phyloP scores from a whole-genome alignment of 495 filamentous ascomycete species.

The Lophiostoma macrostomum region DNA sequence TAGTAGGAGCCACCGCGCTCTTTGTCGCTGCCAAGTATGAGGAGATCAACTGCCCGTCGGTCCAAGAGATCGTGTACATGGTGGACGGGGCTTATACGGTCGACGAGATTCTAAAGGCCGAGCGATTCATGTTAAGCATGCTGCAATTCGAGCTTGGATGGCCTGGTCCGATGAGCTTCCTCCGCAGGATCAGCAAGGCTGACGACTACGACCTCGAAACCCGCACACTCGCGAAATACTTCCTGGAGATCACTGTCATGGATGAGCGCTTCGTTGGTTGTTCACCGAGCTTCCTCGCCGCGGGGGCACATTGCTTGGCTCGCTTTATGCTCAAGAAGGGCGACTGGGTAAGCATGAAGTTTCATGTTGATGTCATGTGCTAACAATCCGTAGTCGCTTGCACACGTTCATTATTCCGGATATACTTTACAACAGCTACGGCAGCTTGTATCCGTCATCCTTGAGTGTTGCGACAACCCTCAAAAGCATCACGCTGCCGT shows the following conservation, averaged over 20 bases:
- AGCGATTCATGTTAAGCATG: conserved; percentile 96
- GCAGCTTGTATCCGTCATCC: conserved; percentile 68
- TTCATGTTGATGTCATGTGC: neutral
- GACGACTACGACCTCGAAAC: conserved; percentile 97
- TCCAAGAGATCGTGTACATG: conserved; percentile 97
- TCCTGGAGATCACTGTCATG: conserved; percentile 94
- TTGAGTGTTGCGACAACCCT: conserved; percentile 83
- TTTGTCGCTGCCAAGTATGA: conserved; percentile 98
- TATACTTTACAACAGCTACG: conserved; percentile 85
- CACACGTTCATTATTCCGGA: conserved; percentile 86
- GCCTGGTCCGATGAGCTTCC: conserved; percentile 97
- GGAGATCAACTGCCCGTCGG: conserved; percentile 93
- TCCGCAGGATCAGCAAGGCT: conserved; percentile 94
- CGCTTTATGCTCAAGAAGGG: conserved; percentile 85
- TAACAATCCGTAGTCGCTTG: conserved; percentile 57
- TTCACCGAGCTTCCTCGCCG: conserved; percentile 84
- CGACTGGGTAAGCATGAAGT: conserved; percentile 69
- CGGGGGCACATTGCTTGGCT: conserved; percentile 91
- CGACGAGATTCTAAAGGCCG: conserved; percentile 94
- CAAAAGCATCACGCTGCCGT: conserved; percentile 78
- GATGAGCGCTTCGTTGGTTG: conserved; percentile 94
- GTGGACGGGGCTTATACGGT: conserved; percentile 84
- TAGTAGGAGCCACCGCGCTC: conserved; percentile 93
- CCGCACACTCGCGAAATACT: conserved; percentile 94
- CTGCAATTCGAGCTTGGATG: conserved; percentile 91